Evolutionary conservation across 2,329 filamentous ascomycete genomes (phyloP), one percentile per base, ranked within the genome.

Genomic region (Xylariaceae sp.): DNA sequence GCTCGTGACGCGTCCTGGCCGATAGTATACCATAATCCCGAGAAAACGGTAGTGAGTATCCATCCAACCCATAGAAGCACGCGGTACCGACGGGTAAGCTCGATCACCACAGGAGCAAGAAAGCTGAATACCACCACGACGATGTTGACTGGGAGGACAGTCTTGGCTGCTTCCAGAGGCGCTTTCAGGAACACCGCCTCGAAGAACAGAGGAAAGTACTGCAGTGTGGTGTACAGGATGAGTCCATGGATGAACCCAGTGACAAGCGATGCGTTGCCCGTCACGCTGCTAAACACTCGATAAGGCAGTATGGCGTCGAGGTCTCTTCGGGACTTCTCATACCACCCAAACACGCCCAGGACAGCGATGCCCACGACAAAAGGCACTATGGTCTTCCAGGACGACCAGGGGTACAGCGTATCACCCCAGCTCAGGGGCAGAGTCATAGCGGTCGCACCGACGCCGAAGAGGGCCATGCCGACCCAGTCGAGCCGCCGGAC

Each of bases 351-450:
- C 5, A 46, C 58, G 3, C 68, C 44, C 3, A 83, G 52, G 2
- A 72, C 68, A 1, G 59, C 52, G 1, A 59, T 49, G 2, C 78
- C 77, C 7, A 82, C 24, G 3, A 75, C 4, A 4, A 37, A 56
- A 0, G 79, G 79, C 1, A 79, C 65, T 2, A 85, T 58, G 0
- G 76, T 79, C 2, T 67, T 64, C 67, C 72, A 81, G 3, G 68
- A 75, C 28, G 59, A 51, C 80, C 80, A 85, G 0, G 65, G 48
- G 49, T 80, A 83, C 58, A 78, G 72, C 7, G 81, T 66, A 23
- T 77, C 79, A 8, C 77, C 80, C 42, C 40, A 47, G 13, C 28
- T 37, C 2, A 46, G 16, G 9, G 39, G 38, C 15, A 36, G 22
- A 2, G 31, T 10, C 8, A 36, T 14, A 11, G 15, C 6, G 5